Base-by-base conservation (phyloP, 129 eudicot genomes). In the Artemisia argyi region DNA sequence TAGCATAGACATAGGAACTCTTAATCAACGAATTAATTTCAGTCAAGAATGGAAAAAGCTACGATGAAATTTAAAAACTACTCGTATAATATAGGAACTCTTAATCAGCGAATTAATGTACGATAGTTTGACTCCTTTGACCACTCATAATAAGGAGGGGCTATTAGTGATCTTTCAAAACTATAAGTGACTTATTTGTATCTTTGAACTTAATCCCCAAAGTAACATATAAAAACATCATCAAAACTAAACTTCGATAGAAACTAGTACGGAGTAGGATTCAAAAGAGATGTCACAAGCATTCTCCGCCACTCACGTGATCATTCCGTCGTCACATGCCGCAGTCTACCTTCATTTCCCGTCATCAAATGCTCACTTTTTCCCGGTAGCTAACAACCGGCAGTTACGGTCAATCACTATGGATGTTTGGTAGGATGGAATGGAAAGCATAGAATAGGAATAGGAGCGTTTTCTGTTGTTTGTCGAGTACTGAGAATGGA, bases 231-330 rank as follows among this genome's bases (percentile, higher is more conserved):
- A 35, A 6, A 11, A 24, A 26, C 3, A 8, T 42, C 13, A 46
- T 4, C 18, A 19, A 22, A 65, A 2, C 3, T n/a, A 17, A 50
- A 28, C 16, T 73, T 61, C 79, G 75, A 79, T 61, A 61, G 3
- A 53, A 73, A 73, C 83, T 26, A 44, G n/a, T n/a, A n/a, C n/a
- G n/a, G n/a, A n/a, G n/a, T n/a, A n/a, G 65, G 62, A 20, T 26
- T 54, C 78, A 55, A 75, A 50, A 83, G 35, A 30, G 72, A 76
- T 81, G 67, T 68, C 57, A 49, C 82, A 72, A 18, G 57, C 80
- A 65, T 67, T 73, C 55, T 59, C 72, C 19, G 16, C 86, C 11
- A 66, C 47, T 35, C 71, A 78, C 57, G 26, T 73, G 51, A 50
- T 61, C 52, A 11, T 52, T 57, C 81, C 82, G 17, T 63, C 64